Evolutionary conservation across 2,329 filamentous ascomycete genomes (phyloP).

Genomic region (Cladosporium sp.): DNA sequence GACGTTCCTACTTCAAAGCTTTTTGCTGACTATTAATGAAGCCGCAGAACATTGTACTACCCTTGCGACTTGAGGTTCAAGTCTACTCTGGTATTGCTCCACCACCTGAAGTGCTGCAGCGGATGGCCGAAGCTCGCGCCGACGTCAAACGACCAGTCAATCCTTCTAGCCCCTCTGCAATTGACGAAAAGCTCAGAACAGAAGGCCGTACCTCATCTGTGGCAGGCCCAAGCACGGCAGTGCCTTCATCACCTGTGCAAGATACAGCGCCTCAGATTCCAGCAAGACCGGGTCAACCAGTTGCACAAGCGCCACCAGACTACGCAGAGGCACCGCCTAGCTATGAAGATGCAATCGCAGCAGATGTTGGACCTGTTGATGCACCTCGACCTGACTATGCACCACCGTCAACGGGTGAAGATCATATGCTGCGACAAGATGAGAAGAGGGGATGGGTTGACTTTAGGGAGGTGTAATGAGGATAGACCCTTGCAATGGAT

Average conservation of each 20-base stretch:
- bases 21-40: constrained; percentile 10
- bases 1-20: not conserved
- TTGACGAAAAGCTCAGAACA: constrained; percentile 22
- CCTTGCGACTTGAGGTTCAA: constrained; percentile 72
- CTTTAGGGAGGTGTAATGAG: constrained; percentile 3
- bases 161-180: not conserved
- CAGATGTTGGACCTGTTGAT: constrained; percentile 68
- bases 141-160: constrained; percentile 17
- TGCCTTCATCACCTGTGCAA: not conserved
- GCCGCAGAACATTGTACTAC: constrained; percentile 68
- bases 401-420: constrained; percentile 35
- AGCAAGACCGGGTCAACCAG: constrained; percentile 7
- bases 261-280: constrained; percentile 1
- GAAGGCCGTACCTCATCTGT: constrained; percentile 20
- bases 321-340: constrained; percentile 83
- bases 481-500: not conserved
- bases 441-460: constrained; percentile 13
- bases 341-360: constrained; percentile 89
- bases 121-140: constrained; percentile 43
- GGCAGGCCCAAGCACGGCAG: constrained; percentile 1
- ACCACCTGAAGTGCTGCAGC: constrained; percentile 68
- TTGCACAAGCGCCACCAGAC: not conserved
- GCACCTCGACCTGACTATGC: constrained; percentile 65
- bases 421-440: constrained; percentile 16
- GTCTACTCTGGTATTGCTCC: constrained; percentile 87